Evolutionary conservation across 2,329 filamentous ascomycete genomes (phyloP), one percentile per base, ranked within the genome.

Genomic region (Pseudogymnoascus verrucosus): DNA sequence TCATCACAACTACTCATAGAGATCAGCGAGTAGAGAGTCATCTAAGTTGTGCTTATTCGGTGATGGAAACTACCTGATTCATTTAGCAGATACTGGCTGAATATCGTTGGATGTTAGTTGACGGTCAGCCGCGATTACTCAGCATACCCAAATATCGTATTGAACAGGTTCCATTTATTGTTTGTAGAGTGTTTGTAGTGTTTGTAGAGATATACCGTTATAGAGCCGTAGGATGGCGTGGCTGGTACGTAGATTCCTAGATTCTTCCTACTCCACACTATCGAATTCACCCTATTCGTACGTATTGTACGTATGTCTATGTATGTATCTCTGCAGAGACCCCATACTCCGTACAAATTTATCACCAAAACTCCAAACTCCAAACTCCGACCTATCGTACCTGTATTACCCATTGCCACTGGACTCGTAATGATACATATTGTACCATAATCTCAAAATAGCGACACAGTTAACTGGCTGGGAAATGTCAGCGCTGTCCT

Each of bases 221-320:
- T 23, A 23, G 21, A 23, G 11, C 11, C 31, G 11, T 34, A 34
- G 10, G 4, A 8, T 23, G 40, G 40, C 40, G 10, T 44, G 21
- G 42, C 39, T 47, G 44, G 21, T 51, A 51, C 12, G 11, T 26
- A 28, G 23, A 26, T 47, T 23, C 19, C 10, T 14, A 14, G 19
- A 14, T 14, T 47, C 42, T 19, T 11, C n/a, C 11, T n/a, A 26
- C 44, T 51, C 44, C 44, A 21, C 21, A 28, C 44, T 51, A 51
- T 51, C 14, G 44, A 51, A 51, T 51, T 51, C 44, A 51, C 44
- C 42, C 44, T 14, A 51, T 51, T 51, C 44, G 44, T 47, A 47
- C 42, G 40, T 26, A 47, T 44, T 7, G 26, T 31, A 10, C 4
- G 11, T 26, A 12, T 47, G 21, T 47, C 10, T 47, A 47, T 21